Evolutionary conservation across 108 stramenopile species (phyloP), one percentile per base, ranked within the genome.

Genomic region (Cylindrotheca closterium): DNA sequence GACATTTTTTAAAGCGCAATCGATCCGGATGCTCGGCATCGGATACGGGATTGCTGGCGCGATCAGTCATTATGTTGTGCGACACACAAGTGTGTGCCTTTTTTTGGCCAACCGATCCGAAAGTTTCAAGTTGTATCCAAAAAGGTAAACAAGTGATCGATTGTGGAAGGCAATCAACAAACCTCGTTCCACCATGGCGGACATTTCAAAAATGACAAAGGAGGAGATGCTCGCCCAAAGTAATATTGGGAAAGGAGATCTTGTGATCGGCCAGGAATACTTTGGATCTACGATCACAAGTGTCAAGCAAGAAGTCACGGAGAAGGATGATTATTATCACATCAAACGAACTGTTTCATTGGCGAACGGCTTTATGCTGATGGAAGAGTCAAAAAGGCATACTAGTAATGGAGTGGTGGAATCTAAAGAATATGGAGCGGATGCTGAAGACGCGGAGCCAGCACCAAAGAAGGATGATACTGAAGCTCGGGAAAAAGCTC

Each of bases 311-410:
- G 27, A 56, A 56, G 55, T 26, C 27, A 27, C 24, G 12, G 23
- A 51, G 8, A 51, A 7, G 17, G 51, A 23, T 17, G n/a, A 51
- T 7, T 15, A 15, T 7, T 51, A 51, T n/a, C 7, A 51, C 5
- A 51, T 51, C 51, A 51, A 51, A n/a, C n/a, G 51, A n/a, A 17
- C n/a, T 19, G 51, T 51, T 19, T n/a, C 7, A 17, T n/a, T 51
- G n/a, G n/a, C 5, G n/a, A 51, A 51, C 19, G 23, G 51, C 7
- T 5, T 51, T 7, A 51, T 23, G 7, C 23, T 51, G 8, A n/a
- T 51, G 7, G 51, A 51, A 23, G 51, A 51, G 7, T 51, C 7
- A 7, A n/a, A 7, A 7, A 10, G 51, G 8, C 5, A 19, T 7
- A 51, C 8, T 17, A 51, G 51, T 23, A 5, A n/a, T 7, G 51